Conservation (phyloP, 345 rosid species). For the Eucalyptus tenuipes region DNA sequence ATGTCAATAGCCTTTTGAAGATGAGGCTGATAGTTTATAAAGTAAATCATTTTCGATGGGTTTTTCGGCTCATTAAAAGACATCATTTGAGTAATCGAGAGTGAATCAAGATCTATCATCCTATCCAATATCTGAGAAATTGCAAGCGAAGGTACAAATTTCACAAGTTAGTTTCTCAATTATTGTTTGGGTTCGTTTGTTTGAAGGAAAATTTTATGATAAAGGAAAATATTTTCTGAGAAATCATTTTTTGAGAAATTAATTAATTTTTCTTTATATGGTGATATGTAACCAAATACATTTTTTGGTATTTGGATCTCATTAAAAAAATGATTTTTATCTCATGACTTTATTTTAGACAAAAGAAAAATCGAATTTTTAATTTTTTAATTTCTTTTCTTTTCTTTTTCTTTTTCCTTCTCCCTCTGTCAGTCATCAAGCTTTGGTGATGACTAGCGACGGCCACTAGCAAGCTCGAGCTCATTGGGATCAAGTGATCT, state of each 20-base stretch:
- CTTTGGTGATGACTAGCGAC: fast-evolving
- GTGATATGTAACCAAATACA: background rate
- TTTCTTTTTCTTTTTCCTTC: background rate
- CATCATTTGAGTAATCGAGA: background rate
- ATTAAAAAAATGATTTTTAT: too few relatives aligned
- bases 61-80: background rate
- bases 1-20: background rate
- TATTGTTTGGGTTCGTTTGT: too few relatives aligned
- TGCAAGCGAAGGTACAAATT: background rate
- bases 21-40: background rate
- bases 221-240: too few relatives aligned
- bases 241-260: background rate
- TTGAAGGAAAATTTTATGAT: too few relatives aligned
- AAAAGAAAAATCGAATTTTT: too few relatives aligned
- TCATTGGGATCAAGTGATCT: too few relatives aligned
- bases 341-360: background rate
- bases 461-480: too few relatives aligned
- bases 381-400: background rate
- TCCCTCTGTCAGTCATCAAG: fast-evolving
- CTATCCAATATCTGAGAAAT: background rate
- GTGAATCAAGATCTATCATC: background rate
- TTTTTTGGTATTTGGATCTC: background rate
- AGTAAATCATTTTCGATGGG: background rate
- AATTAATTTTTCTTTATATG: too few relatives aligned
- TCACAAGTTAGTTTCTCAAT: background rate